Evolutionary conservation across 805 yeast species (phyloP).

Genomic region (Saturnispora galanensis): DNA sequence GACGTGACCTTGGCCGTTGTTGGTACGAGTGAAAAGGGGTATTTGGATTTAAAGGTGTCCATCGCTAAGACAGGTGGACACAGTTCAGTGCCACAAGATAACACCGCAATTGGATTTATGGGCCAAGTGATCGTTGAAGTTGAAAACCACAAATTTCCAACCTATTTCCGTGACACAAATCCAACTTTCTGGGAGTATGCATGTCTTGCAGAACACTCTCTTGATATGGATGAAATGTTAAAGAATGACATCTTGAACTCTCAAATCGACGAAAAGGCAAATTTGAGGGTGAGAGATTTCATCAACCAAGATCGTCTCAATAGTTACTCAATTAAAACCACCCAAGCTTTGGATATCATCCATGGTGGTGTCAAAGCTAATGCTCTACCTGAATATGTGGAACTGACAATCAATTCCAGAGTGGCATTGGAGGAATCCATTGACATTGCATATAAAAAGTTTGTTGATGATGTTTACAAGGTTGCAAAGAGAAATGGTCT

Average conservation of each 20-base stretch:
- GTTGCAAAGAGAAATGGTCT: slow-evolving; percentile 31
- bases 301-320: slow-evolving; percentile 22
- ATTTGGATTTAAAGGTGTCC: slow-evolving; percentile 31
- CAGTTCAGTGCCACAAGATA: slow-evolving; percentile 40
- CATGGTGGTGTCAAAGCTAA: slow-evolving; percentile 41
- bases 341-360: slow-evolving; percentile 40
- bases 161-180: slow-evolving; percentile 32
- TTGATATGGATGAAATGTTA: slow-evolving; percentile 25
- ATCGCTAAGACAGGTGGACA: slow-evolving; percentile 42
- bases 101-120: slow-evolving; percentile 39
- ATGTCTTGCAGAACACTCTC: slow-evolving; percentile 38
- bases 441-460: slow-evolving; percentile 25
- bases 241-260: slow-evolving; percentile 32
- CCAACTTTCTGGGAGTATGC: slow-evolving; percentile 36
- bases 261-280: slow-evolving; percentile 29
- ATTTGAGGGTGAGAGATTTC: slow-evolving; percentile 28
- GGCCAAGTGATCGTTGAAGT: slow-evolving; percentile 31
- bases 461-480: slow-evolving; percentile 23
- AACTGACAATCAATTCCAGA: slow-evolving; percentile 35
- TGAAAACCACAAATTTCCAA: slow-evolving; percentile 30
- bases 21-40: slow-evolving; percentile 42
- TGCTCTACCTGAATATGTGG: slow-evolving; percentile 41
- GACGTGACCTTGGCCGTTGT: slow-evolving; percentile 35
- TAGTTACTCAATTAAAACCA: slow-evolving; percentile 34
- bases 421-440: slow-evolving; percentile 37